phyloP scores from a whole-genome alignment of 371 early-diverging fungal genomes.

The Parasitella parasitica region DNA sequence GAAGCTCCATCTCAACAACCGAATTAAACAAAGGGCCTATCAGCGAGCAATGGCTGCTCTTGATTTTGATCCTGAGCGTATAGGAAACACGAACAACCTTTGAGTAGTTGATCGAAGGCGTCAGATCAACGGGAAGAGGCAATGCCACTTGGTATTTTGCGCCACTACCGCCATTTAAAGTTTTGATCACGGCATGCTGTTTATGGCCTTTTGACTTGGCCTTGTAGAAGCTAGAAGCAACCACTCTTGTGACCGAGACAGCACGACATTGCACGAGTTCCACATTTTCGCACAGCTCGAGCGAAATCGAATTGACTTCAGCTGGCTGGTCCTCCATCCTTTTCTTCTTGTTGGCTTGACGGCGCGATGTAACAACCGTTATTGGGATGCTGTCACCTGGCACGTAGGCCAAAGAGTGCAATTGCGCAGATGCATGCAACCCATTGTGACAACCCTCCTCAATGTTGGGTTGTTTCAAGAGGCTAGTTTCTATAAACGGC shows the following conservation, averaged over 20 bases:
- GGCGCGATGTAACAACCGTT: constrained; percentile 15
- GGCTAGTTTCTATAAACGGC: constrained; percentile 41
- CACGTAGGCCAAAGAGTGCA: constrained; percentile 30
- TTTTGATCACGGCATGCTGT: constrained; percentile 15
- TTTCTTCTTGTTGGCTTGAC: neutral
- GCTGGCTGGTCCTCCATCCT: constrained; percentile 17
- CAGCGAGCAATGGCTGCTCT: constrained; percentile 16
- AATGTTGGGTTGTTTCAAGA: constrained; percentile 26
- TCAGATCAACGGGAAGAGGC: constrained; percentile 22
- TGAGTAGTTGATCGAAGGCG: constrained; percentile 34
- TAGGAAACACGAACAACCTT: constrained; percentile 24
- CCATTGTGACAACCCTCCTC: constrained; percentile 6
- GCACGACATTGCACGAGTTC: constrained; percentile 8
- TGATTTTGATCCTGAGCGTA: constrained; percentile 20
- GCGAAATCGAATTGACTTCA: constrained; percentile 11
- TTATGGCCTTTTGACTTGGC: constrained; percentile 5
- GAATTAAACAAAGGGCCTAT: constrained; percentile 16
- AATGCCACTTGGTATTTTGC: constrained; percentile 16
- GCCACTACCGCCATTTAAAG: constrained; percentile 6
- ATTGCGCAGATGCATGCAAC: neutral
- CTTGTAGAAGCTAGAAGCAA: constrained; percentile 15
- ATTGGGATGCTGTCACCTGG: constrained; percentile 37
- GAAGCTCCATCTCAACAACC: constrained; percentile 15
- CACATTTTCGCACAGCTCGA: constrained; percentile 18
- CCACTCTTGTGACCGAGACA: constrained; percentile 11